Evolutionary conservation across 352 stramenopile species (phyloP).

Genomic region (Phytophthora meadii): DNA sequence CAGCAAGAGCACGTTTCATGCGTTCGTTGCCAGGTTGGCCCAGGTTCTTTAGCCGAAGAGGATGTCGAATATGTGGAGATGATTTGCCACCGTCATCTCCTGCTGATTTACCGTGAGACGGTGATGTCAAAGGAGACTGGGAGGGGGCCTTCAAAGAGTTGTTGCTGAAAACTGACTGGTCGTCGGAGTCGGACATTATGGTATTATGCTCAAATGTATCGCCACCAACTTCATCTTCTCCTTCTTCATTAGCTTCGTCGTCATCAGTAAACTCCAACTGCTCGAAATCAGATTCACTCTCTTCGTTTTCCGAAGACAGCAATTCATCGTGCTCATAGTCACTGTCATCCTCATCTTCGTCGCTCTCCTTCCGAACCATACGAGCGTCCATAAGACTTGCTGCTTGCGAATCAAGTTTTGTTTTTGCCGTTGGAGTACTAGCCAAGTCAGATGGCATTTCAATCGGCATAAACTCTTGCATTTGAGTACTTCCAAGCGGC

Average conservation of each 20-base stretch:
- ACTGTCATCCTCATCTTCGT: constrained; percentile 75
- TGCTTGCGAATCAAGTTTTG: constrained; percentile 12
- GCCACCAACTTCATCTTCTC: constrained; percentile 28
- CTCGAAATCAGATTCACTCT: constrained; percentile 83
- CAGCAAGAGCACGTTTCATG: constrained; percentile 62
- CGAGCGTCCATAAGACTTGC: constrained; percentile 12
- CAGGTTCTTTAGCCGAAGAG: constrained; percentile 69
- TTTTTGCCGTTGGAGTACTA: not conserved
- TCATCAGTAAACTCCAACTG: constrained; percentile 77
- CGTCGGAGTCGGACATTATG: constrained; percentile 37
- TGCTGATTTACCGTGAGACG: not conserved
- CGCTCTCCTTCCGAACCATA: constrained; percentile 30
- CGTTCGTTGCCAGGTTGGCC: constrained; percentile 49
- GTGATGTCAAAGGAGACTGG: constrained; percentile 16
- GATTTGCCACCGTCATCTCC: constrained; percentile 1
- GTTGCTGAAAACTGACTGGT: constrained; percentile 26
- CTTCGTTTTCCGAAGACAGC: constrained; percentile 73
- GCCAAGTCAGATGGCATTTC: constrained; percentile 27
- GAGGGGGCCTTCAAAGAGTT: constrained; percentile 25
- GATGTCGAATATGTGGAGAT: constrained; percentile 35
- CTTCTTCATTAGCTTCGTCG: constrained; percentile 46
- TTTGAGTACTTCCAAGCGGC: not conserved
- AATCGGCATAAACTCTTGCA: constrained; percentile 27
- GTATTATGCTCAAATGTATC: constrained; percentile 25
- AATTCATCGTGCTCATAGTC: constrained; percentile 88